These are phyloP conservation scores for Trametes cubensis DNA, from an alignment of 768 basidiomycete genomes.

Conservation along the genomic window DNA sequence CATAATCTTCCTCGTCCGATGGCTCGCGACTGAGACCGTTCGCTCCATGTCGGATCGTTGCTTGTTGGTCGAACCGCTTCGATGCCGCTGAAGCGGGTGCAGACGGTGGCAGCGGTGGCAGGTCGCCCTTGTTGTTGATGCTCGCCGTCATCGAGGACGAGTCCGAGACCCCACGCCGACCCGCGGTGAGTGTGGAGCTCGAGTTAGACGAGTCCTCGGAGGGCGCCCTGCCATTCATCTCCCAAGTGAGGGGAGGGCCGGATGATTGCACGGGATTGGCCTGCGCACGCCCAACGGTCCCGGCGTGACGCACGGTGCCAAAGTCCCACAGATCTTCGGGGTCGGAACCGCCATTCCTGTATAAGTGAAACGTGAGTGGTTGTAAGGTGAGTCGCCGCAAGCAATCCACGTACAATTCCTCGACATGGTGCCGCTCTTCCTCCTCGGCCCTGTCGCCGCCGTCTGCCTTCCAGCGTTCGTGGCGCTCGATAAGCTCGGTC, in stretches of 20 bases:
- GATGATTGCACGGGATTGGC: constrained; percentile 57
- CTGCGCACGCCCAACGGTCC: constrained; percentile 68
- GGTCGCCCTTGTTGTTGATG: constrained; percentile 54
- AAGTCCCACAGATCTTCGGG: constrained; percentile 95
- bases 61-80: constrained; percentile 55
- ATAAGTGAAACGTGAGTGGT: constrained; percentile 11
- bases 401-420: constrained; percentile 61
- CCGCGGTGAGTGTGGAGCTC: constrained; percentile 34
- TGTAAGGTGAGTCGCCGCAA: neutral
- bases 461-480: constrained; percentile 91
- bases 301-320: constrained; percentile 86
- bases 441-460: constrained; percentile 79
- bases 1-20: constrained; percentile 60
- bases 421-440: constrained; percentile 60
- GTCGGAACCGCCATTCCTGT: constrained; percentile 59
- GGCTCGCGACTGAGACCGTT: constrained; percentile 45
- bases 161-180: constrained; percentile 29
- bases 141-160: constrained; percentile 43
- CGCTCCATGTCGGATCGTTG: constrained; percentile 52
- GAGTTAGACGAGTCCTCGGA: constrained; percentile 45
- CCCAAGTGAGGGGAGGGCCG: constrained; percentile 78
- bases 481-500: constrained; percentile 93
- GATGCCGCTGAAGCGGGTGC: constrained; percentile 30
- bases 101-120: constrained; percentile 55
- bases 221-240: constrained; percentile 62